Evolutionary conservation across 768 basidiomycete species (phyloP).

Genomic region (Suillus occidentalis): DNA sequence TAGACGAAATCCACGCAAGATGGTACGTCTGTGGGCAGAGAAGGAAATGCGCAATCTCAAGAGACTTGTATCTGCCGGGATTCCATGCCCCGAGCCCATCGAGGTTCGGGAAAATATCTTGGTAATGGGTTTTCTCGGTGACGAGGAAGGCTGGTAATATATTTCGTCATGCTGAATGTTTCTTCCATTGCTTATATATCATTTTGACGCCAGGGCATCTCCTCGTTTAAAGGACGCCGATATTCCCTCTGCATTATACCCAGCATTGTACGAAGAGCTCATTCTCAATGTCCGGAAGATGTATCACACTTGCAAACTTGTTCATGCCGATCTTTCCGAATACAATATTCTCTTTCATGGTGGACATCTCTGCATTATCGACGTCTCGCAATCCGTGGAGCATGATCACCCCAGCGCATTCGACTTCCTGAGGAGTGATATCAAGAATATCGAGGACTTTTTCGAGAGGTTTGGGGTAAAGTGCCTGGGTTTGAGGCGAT

Average conservation of each 20-base stretch:
- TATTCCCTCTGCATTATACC: conserved; percentile 50
- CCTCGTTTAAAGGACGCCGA: conserved; percentile 91
- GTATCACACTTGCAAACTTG: conserved; percentile 89
- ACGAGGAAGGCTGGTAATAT: conserved; percentile 75
- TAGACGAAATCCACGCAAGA: conserved; percentile 92
- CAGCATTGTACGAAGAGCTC: conserved; percentile 73
- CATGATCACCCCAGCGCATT: conserved; percentile 97
- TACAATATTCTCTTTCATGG: conserved; percentile 94
- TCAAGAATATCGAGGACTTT: conserved; percentile 92
- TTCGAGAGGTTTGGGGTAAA: conserved; percentile 74
- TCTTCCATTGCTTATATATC: conserved; percentile 2
- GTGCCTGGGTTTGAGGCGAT: conserved; percentile 75
- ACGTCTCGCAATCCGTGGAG: conserved; percentile 98
- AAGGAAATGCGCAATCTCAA: conserved; percentile 98
- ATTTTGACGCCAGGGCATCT: conserved; percentile 63
- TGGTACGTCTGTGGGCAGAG: conserved; percentile 98
- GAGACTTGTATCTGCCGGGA: conserved; percentile 77
- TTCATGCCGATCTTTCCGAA: conserved; percentile 97
- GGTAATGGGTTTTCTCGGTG: conserved; percentile 92
- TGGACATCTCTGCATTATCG: conserved; percentile 86
- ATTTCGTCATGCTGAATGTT: conserved; percentile 4
- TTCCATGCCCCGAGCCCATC: conserved; percentile 83
- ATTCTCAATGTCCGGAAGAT: conserved; percentile 78
- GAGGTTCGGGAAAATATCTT: conserved; percentile 97
- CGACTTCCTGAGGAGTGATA: conserved; percentile 91